Evolutionary conservation across 2,329 filamentous ascomycete species (phyloP).

Genomic region (Scedosporium apiospermum): DNA sequence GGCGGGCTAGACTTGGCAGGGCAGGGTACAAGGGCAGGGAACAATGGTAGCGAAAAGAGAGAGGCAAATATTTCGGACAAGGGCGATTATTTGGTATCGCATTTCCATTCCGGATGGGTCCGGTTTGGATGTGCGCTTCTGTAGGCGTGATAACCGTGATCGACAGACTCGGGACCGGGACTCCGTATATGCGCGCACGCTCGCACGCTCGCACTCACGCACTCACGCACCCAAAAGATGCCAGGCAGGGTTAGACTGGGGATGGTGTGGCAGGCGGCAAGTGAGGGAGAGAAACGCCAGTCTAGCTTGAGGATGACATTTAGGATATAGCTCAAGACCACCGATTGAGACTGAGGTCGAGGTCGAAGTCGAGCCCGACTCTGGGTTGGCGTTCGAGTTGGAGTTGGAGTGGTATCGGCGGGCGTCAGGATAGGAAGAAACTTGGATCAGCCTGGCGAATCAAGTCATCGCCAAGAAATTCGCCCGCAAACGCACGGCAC

Average conservation of each 20-base stretch:
- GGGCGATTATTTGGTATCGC: conserved; percentile 1
- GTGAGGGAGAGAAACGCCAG: too few relatives aligned
- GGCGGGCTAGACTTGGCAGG: neutral
- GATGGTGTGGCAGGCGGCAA: neutral
- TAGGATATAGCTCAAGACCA: too few relatives aligned
- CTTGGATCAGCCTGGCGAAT: too few relatives aligned
- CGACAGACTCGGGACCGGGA: conserved; percentile 7
- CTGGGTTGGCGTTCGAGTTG: too few relatives aligned
- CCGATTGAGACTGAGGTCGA: too few relatives aligned
- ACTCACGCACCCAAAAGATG: neutral
- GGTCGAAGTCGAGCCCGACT: too few relatives aligned
- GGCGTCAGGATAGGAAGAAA: too few relatives aligned
- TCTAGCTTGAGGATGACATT: too few relatives aligned
- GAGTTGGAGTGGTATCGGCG: too few relatives aligned
- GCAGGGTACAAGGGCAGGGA: neutral
- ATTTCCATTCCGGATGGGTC: conserved; percentile 4
- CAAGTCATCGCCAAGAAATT: too few relatives aligned
- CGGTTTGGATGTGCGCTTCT: conserved; percentile 4
- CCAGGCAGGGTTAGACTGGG: neutral
- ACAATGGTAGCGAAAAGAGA: neutral
- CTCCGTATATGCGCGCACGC: conserved; percentile 3
- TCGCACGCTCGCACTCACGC: neutral
- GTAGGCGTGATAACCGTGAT: conserved; percentile 8
- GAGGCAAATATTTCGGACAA: conserved; percentile 3
- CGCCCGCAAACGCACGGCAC: too few relatives aligned